These are phyloP conservation scores for Aurantiochytrium sp. DNA, from an alignment of 108 stramenopile genomes.

Conservation along the genomic window DNA sequence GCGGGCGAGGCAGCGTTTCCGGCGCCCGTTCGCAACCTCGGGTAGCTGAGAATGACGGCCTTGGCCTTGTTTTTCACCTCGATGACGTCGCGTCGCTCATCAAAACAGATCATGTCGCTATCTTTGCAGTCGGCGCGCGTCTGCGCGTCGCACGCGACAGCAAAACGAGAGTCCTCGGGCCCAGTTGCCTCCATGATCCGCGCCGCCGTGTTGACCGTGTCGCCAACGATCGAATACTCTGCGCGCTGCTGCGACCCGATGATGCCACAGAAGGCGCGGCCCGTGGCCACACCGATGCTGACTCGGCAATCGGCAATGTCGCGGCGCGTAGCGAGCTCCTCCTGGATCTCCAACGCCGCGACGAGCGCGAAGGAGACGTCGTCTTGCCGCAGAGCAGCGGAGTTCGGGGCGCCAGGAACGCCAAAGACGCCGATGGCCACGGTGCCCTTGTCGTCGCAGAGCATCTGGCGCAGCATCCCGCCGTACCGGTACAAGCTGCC, in stretches of 20 bases:
- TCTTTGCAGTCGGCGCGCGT: not conserved
- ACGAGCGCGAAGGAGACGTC: constrained; percentile 1
- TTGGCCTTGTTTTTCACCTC: not conserved
- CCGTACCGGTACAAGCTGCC: not conserved
- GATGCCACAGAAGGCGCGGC: not conserved
- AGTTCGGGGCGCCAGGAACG: not conserved
- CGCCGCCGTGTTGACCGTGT: constrained; percentile 20
- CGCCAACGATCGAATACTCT: not conserved
- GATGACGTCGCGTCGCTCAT: not conserved
- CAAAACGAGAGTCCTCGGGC: not conserved
- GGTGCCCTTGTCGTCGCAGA: constrained; percentile 10
- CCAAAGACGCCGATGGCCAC: constrained; percentile 18
- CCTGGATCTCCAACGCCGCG: not conserved
- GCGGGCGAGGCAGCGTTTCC: not conserved
- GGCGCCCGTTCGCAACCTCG: not conserved
- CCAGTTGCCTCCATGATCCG: not conserved
- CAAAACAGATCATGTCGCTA: not conserved
- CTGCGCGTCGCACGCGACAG: not conserved
- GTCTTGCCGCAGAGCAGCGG: not conserved
- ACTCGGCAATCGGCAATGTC: not conserved
- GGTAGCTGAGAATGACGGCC: not conserved
- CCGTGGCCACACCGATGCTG: not conserved
- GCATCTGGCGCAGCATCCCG: constrained; percentile 18
- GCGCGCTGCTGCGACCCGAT: constrained; percentile 4
- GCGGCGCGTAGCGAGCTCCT: not conserved